These are phyloP conservation scores for Apiotrichum gracile DNA, from an alignment of 1,284 basidiomycete genomes.

Conservation along the genomic window DNA sequence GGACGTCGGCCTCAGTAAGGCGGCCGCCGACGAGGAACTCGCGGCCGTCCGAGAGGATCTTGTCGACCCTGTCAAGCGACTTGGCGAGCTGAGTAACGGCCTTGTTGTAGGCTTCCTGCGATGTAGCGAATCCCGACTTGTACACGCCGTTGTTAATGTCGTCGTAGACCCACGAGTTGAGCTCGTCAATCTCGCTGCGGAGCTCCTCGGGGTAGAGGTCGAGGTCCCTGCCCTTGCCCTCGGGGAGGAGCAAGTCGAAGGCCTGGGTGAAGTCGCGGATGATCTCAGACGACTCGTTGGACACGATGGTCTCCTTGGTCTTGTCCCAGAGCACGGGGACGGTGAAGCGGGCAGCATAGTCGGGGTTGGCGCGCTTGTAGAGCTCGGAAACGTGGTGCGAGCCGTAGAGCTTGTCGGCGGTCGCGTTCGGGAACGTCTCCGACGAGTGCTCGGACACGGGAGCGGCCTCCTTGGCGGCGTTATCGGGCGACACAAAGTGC, in stretches of 20 bases:
- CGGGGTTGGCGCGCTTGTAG: conserved; percentile 69
- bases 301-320: conserved; percentile 81
- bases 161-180: conserved; percentile 81
- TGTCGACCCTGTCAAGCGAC: conserved; percentile 74
- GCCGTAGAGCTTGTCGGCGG: conserved; percentile 64
- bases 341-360: conserved; percentile 66
- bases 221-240: conserved; percentile 57
- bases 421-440: conserved; percentile 66
- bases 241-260: conserved; percentile 67
- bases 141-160: conserved; percentile 63
- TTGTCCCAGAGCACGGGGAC: conserved; percentile 96
- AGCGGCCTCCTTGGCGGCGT: conserved; percentile 23
- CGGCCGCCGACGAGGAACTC: conserved; percentile 73
- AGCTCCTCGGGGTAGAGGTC: conserved; percentile 73
- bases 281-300: conserved; percentile 91
- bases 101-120: conserved; percentile 72
- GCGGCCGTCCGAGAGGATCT: conserved; percentile 62
- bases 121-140: conserved; percentile 79
- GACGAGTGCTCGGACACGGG: conserved; percentile 30
- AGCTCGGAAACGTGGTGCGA: conserved; percentile 74
- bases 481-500: conserved; percentile 63
- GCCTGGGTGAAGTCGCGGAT: conserved; percentile 81
- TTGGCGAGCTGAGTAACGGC: conserved; percentile 68
- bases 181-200: conserved; percentile 70
- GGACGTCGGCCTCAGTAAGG: conserved; percentile 85